Evolutionary conservation across 2,329 filamentous ascomycete species (phyloP).

Genomic region (Aspergillus ibericus): DNA sequence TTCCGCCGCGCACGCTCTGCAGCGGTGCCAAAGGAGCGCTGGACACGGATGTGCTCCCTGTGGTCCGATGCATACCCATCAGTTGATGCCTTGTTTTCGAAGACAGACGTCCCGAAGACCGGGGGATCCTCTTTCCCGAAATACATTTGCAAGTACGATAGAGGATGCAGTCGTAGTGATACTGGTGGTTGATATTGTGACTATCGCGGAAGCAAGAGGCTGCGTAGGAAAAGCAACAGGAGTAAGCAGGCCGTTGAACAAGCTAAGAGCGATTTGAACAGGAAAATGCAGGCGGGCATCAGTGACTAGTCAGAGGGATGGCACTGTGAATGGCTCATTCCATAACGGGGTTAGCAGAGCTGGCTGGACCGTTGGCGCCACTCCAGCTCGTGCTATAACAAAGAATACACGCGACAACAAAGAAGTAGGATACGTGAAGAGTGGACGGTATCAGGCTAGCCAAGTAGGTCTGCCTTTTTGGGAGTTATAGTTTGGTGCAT

Average conservation of each 20-base stretch:
- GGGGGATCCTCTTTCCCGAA: slow-evolving; percentile 13
- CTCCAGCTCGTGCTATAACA: background rate
- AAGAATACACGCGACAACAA: background rate
- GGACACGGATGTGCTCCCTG: slow-evolving; percentile 24
- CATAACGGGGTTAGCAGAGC: background rate
- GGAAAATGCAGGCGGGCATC: background rate
- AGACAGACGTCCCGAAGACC: slow-evolving; percentile 6
- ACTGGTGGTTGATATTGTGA: background rate
- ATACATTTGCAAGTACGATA: slow-evolving; percentile 10
- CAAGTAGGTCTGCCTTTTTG: background rate
- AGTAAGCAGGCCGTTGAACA: background rate
- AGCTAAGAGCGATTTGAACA: background rate
- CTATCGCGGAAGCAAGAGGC: background rate
- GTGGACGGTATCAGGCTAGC: background rate
- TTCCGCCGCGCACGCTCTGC: slow-evolving; percentile 44
- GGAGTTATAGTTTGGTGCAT: background rate
- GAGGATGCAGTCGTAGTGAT: background rate
- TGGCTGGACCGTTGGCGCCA: background rate
- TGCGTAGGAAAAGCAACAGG: background rate
- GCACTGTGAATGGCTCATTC: background rate
- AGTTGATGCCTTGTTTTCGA: slow-evolving; percentile 11
- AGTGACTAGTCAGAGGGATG: background rate
- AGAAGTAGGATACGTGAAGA: background rate
- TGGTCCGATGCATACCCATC: slow-evolving; percentile 13
- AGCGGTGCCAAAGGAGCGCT: slow-evolving; percentile 30